Base-by-base conservation (phyloP, 176 grass and related monocot species). In the Elaeis guineensis region DNA sequence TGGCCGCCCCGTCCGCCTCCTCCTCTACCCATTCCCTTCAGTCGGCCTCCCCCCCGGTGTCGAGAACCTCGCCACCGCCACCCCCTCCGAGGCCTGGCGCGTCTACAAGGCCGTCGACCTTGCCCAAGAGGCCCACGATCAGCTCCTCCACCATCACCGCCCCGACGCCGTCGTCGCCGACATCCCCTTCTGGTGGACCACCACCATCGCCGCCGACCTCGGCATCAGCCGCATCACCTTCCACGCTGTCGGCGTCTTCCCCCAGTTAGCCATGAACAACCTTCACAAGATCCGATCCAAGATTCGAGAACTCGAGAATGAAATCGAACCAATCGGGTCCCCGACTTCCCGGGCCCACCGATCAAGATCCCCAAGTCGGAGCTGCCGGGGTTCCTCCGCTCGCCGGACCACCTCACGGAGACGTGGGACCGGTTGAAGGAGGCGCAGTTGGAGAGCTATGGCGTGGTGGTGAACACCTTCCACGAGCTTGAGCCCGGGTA, bases 381-480 rank as follows among this genome's bases (percentile, higher is more conserved):
- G 78, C 83, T 96, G 12, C 92, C 92, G 8, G 16, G 16, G 5
- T 90, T 96, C 72, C 50, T 95, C 35, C 35, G 2, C 63, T 82
- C 52, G 17, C 35, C 30, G 71, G 67, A 90, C 52, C 74, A 84
- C 39, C 68, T 96, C 57, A 56, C 78, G 35, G 17, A 14, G 8
- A 4, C 32, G 20, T 96, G 91, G 91, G 69, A 67, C 30, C 51
- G 12, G 17, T 69, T 85, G 9, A 87, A 75, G 65, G 72, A 66
- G 25, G 59, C 65, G 59, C 86, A 96, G 69, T 58, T 90, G 25
- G 62, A 55, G 0, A 64, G 80, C 25, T 86, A 86, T 44, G 83
- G 86, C 25, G 80, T 78, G 50, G 52, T 87, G 15, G 92, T 90
- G 26, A 90, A 90, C 77, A 96, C 86, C 51, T 96, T 79, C 77